A percentile compares a stretch with the other conserved stretches of the same genome.
phyloP scores from a whole-genome alignment of 768 basidiomycete species.

The Sarcomyxa edulis region DNA sequence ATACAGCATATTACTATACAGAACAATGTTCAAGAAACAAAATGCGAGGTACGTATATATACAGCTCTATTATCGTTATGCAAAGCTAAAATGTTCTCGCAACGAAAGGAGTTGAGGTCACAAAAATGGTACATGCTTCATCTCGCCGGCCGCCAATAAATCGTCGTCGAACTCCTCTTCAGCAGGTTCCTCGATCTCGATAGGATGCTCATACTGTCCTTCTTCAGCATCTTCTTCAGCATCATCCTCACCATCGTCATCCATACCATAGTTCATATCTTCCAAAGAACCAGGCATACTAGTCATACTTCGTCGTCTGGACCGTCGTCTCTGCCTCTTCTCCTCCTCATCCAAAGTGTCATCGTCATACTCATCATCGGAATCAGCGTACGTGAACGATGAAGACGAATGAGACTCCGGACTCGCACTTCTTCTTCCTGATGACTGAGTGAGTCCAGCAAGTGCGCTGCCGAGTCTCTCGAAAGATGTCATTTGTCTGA shows the following conservation, averaged over 20 bases:
- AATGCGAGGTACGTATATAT: too few species aligned
- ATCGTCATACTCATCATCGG: slow-evolving; percentile 46
- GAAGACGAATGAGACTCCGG: slow-evolving; percentile 52
- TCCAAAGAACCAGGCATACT: slow-evolving; percentile 87
- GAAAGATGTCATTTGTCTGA: slow-evolving; percentile 73
- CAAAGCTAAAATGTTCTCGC: too few species aligned
- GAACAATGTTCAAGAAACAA: too few species aligned
- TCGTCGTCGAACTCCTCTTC: slow-evolving; percentile 80
- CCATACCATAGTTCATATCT: slow-evolving; percentile 51
- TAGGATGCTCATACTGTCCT: slow-evolving; percentile 27
- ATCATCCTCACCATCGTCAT: slow-evolving; percentile 42
- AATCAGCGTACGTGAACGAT: slow-evolving; percentile 41
- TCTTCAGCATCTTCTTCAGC: slow-evolving; percentile 25
- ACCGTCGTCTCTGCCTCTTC: slow-evolving; percentile 31
- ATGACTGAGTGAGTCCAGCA: slow-evolving; percentile 38
- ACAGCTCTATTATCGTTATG: too few species aligned
- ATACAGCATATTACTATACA: too few species aligned
- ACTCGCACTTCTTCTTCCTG: slow-evolving; percentile 43
- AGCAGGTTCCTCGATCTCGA: slow-evolving; percentile 56
- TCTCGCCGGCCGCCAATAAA: slow-evolving; percentile 74
- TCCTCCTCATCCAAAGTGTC: slow-evolving; percentile 34
- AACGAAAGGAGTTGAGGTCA: slow-evolving; percentile 19
- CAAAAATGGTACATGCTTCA: slow-evolving; percentile 72
- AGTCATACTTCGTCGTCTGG: slow-evolving; percentile 59
- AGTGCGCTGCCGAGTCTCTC: slow-evolving; percentile 64